Evolutionary conservation across 345 rosid species (phyloP), one percentile per base, ranked within the genome.

Genomic region (Eucalyptus pauciflora): DNA sequence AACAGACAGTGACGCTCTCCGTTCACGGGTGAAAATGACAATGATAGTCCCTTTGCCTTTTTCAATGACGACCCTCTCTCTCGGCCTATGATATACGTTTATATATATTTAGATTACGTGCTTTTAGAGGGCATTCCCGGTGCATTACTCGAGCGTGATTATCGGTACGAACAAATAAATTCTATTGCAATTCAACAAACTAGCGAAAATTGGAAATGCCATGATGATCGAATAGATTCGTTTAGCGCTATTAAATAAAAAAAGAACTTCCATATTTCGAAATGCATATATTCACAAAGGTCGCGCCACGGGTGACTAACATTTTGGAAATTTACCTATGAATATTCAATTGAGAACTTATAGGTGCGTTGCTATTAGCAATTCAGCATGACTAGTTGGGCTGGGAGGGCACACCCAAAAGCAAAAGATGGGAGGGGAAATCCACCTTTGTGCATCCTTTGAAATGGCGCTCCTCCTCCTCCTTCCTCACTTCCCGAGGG

Each of bases 401-500:
- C 29, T 41, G 11, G 48, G 29, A 41, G 29, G 85, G 85, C 85
- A 22, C 3, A 41, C 85, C 85, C 1, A 22, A 41, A 3, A 43
- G 48, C 85, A 24, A 76, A 76, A 76, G 48, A 76, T 11, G 48
- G 83, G 83, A 15, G 81, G 27, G 45, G 25, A 24, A 76, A 76
- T 41, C 85, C 48, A 22, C 85, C 48, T 41, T 41, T 22, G 85
- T 41, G 85, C 43, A 45, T 45, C 85, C 85, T 41, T 41, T 76
- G 85, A 76, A 43, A 76, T 76, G 85, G 85, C 85, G 85, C 80
- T 69, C 45, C 80, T 69, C 43, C 81, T n/a, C 67, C 43, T 16
- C 85, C 25, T 22, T 16, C 85, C 25, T 22, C 85, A 41, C 29
- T 76, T 76, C 85, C 85, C 85, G 85, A 88, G 94, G 87, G 92